Evolutionary conservation across 805 yeast genomes (phyloP), one percentile per base, ranked within the genome.

Genomic region (Zygoascus flipseniorum): DNA sequence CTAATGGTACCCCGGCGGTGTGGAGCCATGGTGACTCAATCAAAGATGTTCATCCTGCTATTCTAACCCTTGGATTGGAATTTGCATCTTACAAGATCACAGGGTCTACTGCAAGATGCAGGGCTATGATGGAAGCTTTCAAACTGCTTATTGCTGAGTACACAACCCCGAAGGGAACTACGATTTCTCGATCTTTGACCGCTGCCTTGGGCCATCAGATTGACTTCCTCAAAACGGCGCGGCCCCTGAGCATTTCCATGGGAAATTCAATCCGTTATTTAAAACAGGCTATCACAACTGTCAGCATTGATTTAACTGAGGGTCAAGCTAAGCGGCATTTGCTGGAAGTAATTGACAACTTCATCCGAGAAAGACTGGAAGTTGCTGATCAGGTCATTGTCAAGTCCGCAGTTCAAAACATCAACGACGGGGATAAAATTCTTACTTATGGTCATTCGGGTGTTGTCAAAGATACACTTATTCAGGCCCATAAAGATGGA

Each of bases 221-320:
- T 59, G 99, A 92, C 66, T 88, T 86, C 60, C 74, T 93, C 61
- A 92, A 88, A 62, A 81, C 88, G 9, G 90, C 97, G 2, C 80
- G 99, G 58, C 97, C 98, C 0, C 75, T 93, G 48, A 82, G 93
- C 53, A 86, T 90, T 1, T 80, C 96, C 0, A 93, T 93, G 99
- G 99, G 99, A 52, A 93, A 90, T 72, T 92, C 97, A 2, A 93
- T 93, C 60, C 81, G 99, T 62, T 90, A 97, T 97, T 76, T 93
- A 58, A 93, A 93, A 65, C 98, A 92, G 72, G 92, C 87, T 67
- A 92, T 93, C 52, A 82, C 97, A 0, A 76, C 79, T 44, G 80
- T 92, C 48, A 83, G 89, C 54, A 82, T 90, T 53, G 95, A 86
- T 57, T 73, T 81, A 31, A 67, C 76, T 28, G 93, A 86, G 54